Percentiles rank a stretch among this genome's conserved stretches.
Evolutionary conservation across 345 rosid species (phyloP).

Genomic region (Linum trigynum): DNA sequence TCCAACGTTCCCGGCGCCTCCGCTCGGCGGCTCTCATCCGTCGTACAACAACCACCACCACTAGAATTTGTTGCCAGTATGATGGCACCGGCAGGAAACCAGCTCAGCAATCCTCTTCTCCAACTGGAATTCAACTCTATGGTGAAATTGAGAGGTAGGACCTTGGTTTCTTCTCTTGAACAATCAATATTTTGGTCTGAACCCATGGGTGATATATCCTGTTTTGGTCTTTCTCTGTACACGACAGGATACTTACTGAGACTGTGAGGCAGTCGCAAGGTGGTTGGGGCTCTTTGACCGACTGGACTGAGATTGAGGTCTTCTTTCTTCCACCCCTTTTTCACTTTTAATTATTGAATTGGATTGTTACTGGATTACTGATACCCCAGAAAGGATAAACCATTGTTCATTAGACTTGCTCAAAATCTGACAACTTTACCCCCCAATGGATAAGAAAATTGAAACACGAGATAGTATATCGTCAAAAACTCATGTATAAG

Average conservation of each 20-base stretch:
- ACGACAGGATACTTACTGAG: slow-evolving; percentile 63
- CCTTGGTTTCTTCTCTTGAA: neutral
- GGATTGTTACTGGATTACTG: too few species aligned
- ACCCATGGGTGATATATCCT: neutral
- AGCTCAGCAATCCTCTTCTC: slow-evolving; percentile 31
- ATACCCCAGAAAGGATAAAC: too few species aligned
- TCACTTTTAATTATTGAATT: neutral
- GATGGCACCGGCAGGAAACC: slow-evolving; percentile 29
- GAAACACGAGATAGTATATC: too few species aligned
- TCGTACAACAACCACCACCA: neutral
- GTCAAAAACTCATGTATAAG: too few species aligned
- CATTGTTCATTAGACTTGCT: too few species aligned
- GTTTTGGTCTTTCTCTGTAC: slow-evolving; percentile 6
- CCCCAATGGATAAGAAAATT: too few species aligned
- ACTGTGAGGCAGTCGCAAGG: slow-evolving; percentile 70
- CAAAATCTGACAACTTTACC: too few species aligned
- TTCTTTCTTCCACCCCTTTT: neutral
- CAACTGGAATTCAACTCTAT: slow-evolving; percentile 48
- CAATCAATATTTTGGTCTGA: neutral
- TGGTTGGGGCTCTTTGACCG: slow-evolving; percentile 44
- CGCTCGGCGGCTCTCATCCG: neutral
- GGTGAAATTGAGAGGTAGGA: slow-evolving; percentile 78
- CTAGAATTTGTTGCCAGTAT: slow-evolving; percentile 29
- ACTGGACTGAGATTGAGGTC: slow-evolving; percentile 88
- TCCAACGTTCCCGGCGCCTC: too few species aligned